Evolutionary conservation across 768 basidiomycete species (phyloP).

Genomic region (Trametes punicea): DNA sequence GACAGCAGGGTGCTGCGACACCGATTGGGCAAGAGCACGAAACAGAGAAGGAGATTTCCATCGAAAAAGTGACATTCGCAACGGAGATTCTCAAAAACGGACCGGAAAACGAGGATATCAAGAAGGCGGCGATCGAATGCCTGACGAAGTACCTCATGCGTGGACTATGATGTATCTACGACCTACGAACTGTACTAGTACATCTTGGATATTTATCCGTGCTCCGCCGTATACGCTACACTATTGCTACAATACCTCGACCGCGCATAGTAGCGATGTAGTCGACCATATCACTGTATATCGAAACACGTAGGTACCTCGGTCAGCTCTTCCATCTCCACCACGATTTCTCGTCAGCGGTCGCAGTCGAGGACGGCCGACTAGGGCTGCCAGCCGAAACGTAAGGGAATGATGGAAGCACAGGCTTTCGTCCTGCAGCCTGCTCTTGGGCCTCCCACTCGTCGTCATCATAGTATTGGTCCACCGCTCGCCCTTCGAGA

Average conservation of each 20-base stretch:
- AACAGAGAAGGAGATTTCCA: constrained; percentile 47
- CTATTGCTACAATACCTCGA: background rate
- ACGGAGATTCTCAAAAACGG: constrained; percentile 62
- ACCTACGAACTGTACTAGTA: background rate
- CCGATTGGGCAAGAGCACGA: constrained; percentile 30
- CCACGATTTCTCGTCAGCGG: constrained; percentile 13
- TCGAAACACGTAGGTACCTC: too few relatives aligned
- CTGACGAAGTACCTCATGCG: constrained; percentile 21
- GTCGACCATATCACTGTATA: background rate
- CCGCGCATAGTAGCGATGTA: background rate
- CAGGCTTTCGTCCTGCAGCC: constrained; percentile 29
- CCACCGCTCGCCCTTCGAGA: constrained; percentile 52
- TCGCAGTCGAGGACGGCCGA: background rate
- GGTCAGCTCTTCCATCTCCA: constrained; percentile 15
- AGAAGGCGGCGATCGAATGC: constrained; percentile 17
- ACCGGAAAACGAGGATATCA: constrained; percentile 18
- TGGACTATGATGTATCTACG: background rate
- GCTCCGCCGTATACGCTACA: background rate
- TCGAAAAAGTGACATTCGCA: constrained; percentile 64
- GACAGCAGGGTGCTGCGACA: constrained; percentile 41
- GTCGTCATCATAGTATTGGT: constrained; percentile 60
- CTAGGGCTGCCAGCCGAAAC: background rate
- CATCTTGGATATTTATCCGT: background rate
- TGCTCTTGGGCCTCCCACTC: constrained; percentile 58
- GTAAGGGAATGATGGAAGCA: constrained; percentile 25